phyloP scores from a whole-genome alignment of 768 basidiomycete species.

The Leccinum barrowsii region DNA sequence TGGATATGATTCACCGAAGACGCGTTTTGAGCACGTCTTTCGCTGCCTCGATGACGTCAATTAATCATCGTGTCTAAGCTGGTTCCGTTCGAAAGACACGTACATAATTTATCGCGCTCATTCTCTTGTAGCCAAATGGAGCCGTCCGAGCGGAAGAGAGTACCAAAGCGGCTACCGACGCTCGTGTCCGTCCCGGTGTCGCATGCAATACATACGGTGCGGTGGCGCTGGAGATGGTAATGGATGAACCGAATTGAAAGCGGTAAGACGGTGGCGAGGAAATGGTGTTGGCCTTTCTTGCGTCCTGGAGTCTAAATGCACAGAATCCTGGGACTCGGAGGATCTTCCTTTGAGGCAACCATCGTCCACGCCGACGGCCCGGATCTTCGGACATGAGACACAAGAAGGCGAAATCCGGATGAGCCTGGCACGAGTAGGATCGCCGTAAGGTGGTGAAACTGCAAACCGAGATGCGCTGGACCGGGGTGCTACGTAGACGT shows the following conservation, averaged over 20 bases:
- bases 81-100: conserved; percentile 5
- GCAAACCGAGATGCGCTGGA: conserved; percentile 39
- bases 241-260: conserved; percentile 44
- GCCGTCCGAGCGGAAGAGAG: conserved; percentile 55
- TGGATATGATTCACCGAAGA: conserved; percentile 83
- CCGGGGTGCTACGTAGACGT: conserved; percentile 6
- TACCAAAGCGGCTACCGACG: conserved; percentile 61
- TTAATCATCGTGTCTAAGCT: background rate
- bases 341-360: background rate
- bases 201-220: conserved; percentile 48
- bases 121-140: conserved; percentile 14
- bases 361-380: no score
- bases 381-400: conserved; percentile 11
- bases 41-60: conserved; percentile 22
- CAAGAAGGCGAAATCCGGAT: conserved; percentile 13
- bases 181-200: conserved; percentile 58
- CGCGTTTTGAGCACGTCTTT: conserved; percentile 70
- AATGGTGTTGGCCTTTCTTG: conserved; percentile 51
- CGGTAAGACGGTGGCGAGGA: conserved; percentile 49
- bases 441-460: conserved; percentile 28
- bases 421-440: background rate
- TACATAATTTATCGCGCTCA: conserved; percentile 15
- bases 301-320: conserved; percentile 35
- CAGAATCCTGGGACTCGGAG: conserved; percentile 8
- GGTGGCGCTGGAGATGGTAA: conserved; percentile 34